Percentiles rank a stretch among this genome's conserved stretches.
Conservation (phyloP, 2,329 filamentous ascomycete species). For the Verticillium longisporum region DNA sequence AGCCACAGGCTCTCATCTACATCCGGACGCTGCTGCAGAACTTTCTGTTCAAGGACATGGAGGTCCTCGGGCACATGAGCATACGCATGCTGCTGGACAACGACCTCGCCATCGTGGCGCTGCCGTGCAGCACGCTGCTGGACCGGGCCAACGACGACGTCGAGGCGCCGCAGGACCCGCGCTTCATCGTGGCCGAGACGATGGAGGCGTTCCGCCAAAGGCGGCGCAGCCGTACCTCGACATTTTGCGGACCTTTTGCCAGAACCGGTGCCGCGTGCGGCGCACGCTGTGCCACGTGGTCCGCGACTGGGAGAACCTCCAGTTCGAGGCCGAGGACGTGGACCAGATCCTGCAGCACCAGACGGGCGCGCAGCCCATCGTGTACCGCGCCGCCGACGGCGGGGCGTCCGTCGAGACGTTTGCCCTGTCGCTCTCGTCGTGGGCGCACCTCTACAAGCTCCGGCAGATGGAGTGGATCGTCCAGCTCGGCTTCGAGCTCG, state of each 20-base stretch:
- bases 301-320: slow-evolving; percentile 75
- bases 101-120: slow-evolving; percentile 70
- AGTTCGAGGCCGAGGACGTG: slow-evolving; percentile 72
- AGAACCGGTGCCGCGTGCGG: slow-evolving; percentile 86
- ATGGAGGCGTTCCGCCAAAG: slow-evolving; percentile 63
- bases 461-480: slow-evolving; percentile 79
- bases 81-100: slow-evolving; percentile 72
- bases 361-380: slow-evolving; percentile 53
- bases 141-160: slow-evolving; percentile 70
- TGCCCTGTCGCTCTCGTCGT: slow-evolving; percentile 72
- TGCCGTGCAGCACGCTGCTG: slow-evolving; percentile 65
- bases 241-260: slow-evolving; percentile 74
- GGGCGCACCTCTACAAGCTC: slow-evolving; percentile 89
- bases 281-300: slow-evolving; percentile 82
- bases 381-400: slow-evolving; percentile 30
- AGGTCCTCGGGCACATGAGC: slow-evolving; percentile 59
- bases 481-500: slow-evolving; percentile 89
- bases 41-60: slow-evolving; percentile 66
- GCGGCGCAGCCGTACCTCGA: slow-evolving; percentile 71
- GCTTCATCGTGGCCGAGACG: slow-evolving; percentile 63
- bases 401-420: slow-evolving; percentile 45
- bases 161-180: slow-evolving; percentile 66
- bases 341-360: slow-evolving; percentile 60
- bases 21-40: slow-evolving; percentile 74
- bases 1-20: slow-evolving; percentile 77